Percentiles rank a stretch among this genome's conserved stretches.
phyloP scores from a whole-genome alignment of 331 rosid genomes.

The Ulmus americana region DNA sequence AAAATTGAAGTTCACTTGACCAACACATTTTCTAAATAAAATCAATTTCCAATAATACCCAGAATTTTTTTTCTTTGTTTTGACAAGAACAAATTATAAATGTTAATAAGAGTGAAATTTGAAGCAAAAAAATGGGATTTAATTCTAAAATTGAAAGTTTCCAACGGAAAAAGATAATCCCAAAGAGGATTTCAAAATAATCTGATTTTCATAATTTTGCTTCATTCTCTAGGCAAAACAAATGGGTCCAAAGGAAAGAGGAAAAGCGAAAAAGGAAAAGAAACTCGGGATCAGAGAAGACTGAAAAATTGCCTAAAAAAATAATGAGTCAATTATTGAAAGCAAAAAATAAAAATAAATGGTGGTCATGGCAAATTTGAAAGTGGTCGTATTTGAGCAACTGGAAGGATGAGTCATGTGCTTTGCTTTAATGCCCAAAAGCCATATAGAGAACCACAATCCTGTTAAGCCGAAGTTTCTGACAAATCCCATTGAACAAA shows the following conservation, averaged over 20 bases:
- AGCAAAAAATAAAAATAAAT: slow-evolving; percentile 38
- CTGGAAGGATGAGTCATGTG: slow-evolving; percentile 21
- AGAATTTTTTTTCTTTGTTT: not conserved
- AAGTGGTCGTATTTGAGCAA: slow-evolving; percentile 36
- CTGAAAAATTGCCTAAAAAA: slow-evolving; percentile 27
- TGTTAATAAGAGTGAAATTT: not conserved
- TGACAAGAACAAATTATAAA: not conserved
- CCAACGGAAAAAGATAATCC: not conserved
- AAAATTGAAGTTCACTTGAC: slow-evolving; percentile 2
- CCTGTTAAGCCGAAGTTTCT: slow-evolving; percentile 47
- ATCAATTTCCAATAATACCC: not conserved
- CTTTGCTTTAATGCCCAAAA: slow-evolving; percentile 35
- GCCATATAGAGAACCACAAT: slow-evolving; percentile 36
- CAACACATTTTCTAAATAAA: not conserved
- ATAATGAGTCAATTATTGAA: slow-evolving; percentile 47
- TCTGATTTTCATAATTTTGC: not conserved
- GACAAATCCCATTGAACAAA: slow-evolving; percentile 39
- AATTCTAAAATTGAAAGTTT: no score
- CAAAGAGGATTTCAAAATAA: not conserved
- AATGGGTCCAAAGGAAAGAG: slow-evolving; percentile 52
- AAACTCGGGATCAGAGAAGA: slow-evolving; percentile 79
- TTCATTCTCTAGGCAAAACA: slow-evolving; percentile 29
- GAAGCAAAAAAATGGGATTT: not conserved
- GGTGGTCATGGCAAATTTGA: slow-evolving; percentile 27
- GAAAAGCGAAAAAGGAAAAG: slow-evolving; percentile 41